Base-by-base conservation (phyloP, 176 grass and related monocot species). In the Eremochloa ophiuroides region DNA sequence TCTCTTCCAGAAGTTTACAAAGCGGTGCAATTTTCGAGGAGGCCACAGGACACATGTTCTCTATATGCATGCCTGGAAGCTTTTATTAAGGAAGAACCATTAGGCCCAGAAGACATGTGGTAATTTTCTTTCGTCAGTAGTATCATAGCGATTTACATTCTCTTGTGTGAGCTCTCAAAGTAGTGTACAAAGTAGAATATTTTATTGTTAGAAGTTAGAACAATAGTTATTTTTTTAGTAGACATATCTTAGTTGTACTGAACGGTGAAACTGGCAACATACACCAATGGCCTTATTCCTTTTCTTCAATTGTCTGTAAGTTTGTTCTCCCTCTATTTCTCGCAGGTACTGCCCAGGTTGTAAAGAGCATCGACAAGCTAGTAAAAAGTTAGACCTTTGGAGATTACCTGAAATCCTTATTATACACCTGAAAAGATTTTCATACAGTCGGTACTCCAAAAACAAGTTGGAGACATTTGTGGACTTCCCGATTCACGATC, bases 91-190 rank as follows among this genome's bases (percentile, higher is more conserved):
- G 89, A 96, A 68, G 97, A 96, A 82, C 97, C 97, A 44, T 88
- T 96, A 38, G 97, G 93, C 29, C 93, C 87, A 62, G 88, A 99
- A 51, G 91, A 99, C 22, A 99, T 99, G 97, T 99, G 93, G 97
- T 93, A 79, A 91, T 65, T 82, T 31, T 81, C 33, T 77, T 41
- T 18, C 61, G 20, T 61, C 4, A 27, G 55, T 22, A 59, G 55
- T 79, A 23, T 40, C 42, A 22, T 40, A n/a, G 33, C 74, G 44
- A 35, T 82, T 25, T n/a, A 61, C 31, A 59, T 23, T 73, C 17
- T 35, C 10, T 27, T 73, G 22, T 56, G 2, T 71, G 25, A 47
- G 16, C 30, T 23, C 37, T 9, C 2, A 39, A 74, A 63, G 62
- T 16, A 13, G 40, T 10, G 8, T 28, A 56, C 62, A 27, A 17